phyloP scores from a whole-genome alignment of 805 yeast genomes.

The Isabelozyma pseudorhagii region DNA sequence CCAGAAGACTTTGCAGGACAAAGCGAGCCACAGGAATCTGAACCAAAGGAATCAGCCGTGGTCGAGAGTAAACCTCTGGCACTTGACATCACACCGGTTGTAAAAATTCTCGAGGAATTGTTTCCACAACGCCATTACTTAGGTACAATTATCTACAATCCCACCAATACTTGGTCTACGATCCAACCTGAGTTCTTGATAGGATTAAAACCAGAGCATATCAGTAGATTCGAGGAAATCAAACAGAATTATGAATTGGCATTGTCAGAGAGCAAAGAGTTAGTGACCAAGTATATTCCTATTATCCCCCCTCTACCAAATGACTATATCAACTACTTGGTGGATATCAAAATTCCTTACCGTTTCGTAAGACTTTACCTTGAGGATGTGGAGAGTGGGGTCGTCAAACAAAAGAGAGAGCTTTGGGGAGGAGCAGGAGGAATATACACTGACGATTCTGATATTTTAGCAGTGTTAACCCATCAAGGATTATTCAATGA shows the following conservation, averaged over 20 bases:
- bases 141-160: slow-evolving; percentile 58
- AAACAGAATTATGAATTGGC: slow-evolving; percentile 22
- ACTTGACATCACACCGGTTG: slow-evolving; percentile 16
- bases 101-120: slow-evolving; percentile 17
- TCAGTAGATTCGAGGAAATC: slow-evolving; percentile 23
- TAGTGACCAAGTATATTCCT: slow-evolving; percentile 29
- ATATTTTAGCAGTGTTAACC: slow-evolving; percentile 66
- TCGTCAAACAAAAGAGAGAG: slow-evolving; percentile 29
- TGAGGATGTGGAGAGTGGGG: slow-evolving; percentile 42
- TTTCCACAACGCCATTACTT: slow-evolving; percentile 37
- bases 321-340: slow-evolving; percentile 36
- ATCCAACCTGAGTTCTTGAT: slow-evolving; percentile 27
- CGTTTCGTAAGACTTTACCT: slow-evolving; percentile 35
- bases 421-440: slow-evolving; percentile 84
- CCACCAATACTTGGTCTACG: slow-evolving; percentile 49
- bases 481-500: slow-evolving; percentile 68
- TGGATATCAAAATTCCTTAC: slow-evolving; percentile 58
- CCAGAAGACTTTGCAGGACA: background rate
- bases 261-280: slow-evolving; percentile 17
- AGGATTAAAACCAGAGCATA: slow-evolving; percentile 31
- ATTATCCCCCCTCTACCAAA: slow-evolving; percentile 34
- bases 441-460: slow-evolving; percentile 91
- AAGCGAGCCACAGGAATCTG: background rate
- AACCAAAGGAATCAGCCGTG: slow-evolving; percentile 1
- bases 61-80: slow-evolving; percentile 1